These are phyloP conservation scores for Arxiozyma bovina DNA, from an alignment of 1,139 yeast species.

Conservation along the genomic window DNA sequence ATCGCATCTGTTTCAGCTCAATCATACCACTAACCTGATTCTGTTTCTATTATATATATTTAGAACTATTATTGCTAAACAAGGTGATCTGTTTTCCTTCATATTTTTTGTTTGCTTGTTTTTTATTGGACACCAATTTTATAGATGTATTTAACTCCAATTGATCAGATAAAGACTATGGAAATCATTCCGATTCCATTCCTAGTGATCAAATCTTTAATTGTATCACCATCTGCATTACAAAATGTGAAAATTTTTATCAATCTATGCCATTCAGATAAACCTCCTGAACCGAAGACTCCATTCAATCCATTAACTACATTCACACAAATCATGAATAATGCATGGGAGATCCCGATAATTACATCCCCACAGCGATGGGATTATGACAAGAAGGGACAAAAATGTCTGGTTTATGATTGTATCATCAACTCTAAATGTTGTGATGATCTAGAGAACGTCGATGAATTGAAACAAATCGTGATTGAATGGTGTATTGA, in stretches of 20 bases:
- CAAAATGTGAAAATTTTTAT: slow-evolving; percentile 58
- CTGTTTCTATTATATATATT: not conserved
- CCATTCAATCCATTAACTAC: slow-evolving; percentile 50
- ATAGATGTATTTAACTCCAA: not conserved
- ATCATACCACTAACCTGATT: no score
- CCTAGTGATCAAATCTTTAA: slow-evolving; percentile 23
- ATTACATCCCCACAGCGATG: slow-evolving; percentile 48
- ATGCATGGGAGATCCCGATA: slow-evolving; percentile 80
- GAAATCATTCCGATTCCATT: slow-evolving; percentile 19
- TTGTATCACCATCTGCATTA: slow-evolving; percentile 13
- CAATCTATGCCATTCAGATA: slow-evolving; percentile 59
- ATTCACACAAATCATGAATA: slow-evolving; percentile 57
- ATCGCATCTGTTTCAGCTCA: no score
- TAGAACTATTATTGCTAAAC: not conserved
- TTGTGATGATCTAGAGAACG: slow-evolving; percentile 50
- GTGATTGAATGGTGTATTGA: slow-evolving; percentile 46
- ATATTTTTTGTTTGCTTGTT: not conserved
- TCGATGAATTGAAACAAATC: slow-evolving; percentile 33
- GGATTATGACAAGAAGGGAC: slow-evolving; percentile 63
- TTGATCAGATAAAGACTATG: slow-evolving; percentile 3
- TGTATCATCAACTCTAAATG: slow-evolving; percentile 61
- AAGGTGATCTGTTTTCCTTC: no score
- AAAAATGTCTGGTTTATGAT: slow-evolving; percentile 56
- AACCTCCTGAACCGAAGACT: slow-evolving; percentile 50
- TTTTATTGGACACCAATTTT: not conserved